Base-by-base conservation (phyloP, 2,329 filamentous ascomycete species). In the Balansia obtecta region DNA sequence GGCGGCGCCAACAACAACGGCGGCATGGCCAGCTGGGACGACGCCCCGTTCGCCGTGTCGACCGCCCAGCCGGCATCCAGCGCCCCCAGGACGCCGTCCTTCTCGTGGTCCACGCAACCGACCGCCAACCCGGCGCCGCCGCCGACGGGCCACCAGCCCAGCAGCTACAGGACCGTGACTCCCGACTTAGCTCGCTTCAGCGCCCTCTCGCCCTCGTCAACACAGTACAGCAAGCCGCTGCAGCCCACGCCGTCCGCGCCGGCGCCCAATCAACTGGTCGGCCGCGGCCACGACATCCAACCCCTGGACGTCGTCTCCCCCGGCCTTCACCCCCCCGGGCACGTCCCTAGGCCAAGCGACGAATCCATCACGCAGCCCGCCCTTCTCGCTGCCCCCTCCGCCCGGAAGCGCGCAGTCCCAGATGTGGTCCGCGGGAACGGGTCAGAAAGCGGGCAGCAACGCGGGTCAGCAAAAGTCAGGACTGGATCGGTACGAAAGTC, bases 401-500 rank as follows among this genome's bases (percentile, higher is more conserved):
- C 72, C 79, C 11, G 59, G 66, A 13, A 59, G 59, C 33, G 58
- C 33, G 67, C 43, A 33, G 12, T 27, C 38, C 20, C 48, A 50
- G 16, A 15, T 16, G 20, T 43, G 30, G 46, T 42, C 46, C 20
- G 16, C 27, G 9, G 46, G 38, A n/a, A 33, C 38, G 12, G 8
- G 27, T 27, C 34, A 37, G 34, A 37, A 37, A n/a, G 9, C 4
- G 20, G 33, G 47, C 27, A 27, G 45, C 45, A 42, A 13, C 12
- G 4, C 18, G 40, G 53, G 52, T 42, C 63, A 67, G 50, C 66
- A 64, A 51, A 74, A 72, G 58, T 72, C 74, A 5, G 80, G 81
- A 0, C 68, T 85, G 65, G 80, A 83, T 64, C 82, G 81, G 66
- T 86, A 85, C 56, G 76, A 82, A 63, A 85, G 82, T 67, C 62